Percentiles rank a stretch among this genome's conserved stretches.
phyloP scores from a whole-genome alignment of 345 rosid genomes.

The Euphorbia lathyris region DNA sequence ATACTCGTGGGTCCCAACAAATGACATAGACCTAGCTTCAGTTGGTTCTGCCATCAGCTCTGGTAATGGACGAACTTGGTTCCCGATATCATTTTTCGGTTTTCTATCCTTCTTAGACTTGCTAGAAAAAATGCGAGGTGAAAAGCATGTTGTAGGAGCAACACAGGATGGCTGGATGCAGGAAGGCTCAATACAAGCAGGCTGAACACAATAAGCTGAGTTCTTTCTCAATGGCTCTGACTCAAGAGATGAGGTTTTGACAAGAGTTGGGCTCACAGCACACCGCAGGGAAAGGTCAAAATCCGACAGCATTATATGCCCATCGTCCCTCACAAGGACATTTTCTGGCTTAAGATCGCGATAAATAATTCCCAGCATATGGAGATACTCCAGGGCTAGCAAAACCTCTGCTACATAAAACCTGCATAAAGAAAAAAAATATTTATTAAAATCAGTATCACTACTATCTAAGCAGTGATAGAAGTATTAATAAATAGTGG shows the following conservation, averaged over 20 bases:
- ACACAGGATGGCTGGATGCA: conserved; percentile 30
- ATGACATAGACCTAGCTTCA: conserved; percentile 29
- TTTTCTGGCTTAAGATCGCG: conserved; percentile 31
- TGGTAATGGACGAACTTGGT: conserved; percentile 26
- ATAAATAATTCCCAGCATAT: conserved; percentile 30
- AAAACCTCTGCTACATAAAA: conserved; percentile 28
- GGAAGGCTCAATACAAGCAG: conserved; percentile 23
- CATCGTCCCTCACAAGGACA: conserved; percentile 28
- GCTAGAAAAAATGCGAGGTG: conserved; percentile 20
- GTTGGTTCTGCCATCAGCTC: conserved; percentile 30
- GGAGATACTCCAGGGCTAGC: conserved; percentile 27
- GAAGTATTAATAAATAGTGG: no score
- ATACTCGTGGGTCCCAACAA: conserved; percentile 23
- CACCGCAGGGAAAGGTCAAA: conserved; percentile 32
- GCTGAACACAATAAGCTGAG: conserved; percentile 27
- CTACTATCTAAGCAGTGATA: background rate
- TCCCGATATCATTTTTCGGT: conserved; percentile 24
- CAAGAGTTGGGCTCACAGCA: conserved; percentile 24
- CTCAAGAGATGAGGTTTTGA: conserved; percentile 18
- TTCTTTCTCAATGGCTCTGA: conserved; percentile 17
- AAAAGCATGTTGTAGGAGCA: conserved; percentile 28
- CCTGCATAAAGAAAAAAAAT: conserved; percentile 11
- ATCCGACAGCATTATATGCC: conserved; percentile 30
- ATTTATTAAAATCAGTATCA: background rate
- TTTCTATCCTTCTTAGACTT: conserved; percentile 24